Percentiles rank a stretch among this genome's conserved stretches.
Conservation (phyloP, 306 rosid genomes). For the Pyrus communis region DNA sequence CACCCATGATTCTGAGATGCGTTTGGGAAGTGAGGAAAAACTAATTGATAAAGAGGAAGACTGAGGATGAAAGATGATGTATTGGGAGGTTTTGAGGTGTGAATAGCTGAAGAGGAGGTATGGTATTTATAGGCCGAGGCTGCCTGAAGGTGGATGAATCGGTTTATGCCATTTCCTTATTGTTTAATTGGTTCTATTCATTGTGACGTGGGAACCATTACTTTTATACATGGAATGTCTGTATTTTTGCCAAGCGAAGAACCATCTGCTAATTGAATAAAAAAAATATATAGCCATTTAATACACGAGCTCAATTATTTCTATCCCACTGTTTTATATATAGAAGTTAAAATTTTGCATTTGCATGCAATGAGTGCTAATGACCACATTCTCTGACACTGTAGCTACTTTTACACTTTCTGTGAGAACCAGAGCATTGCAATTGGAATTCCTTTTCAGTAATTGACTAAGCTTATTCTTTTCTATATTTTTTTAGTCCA, state of each 20-base stretch:
- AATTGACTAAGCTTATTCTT: too few species aligned
- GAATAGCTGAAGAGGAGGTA: background rate
- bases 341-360: background rate
- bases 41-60: background rate
- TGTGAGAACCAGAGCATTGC: background rate
- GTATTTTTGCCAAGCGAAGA: background rate
- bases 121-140: background rate
- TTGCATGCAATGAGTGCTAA: background rate
- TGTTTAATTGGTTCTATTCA: background rate
- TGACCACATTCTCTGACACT: background rate
- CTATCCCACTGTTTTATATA: background rate
- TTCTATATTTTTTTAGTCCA: too few species aligned
- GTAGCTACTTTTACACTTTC: background rate
- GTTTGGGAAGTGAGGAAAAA: background rate
- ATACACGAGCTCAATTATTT: background rate
- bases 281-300: background rate
- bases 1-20: too few species aligned
- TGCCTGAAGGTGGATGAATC: background rate
- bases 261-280: background rate
- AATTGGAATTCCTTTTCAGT: too few species aligned
- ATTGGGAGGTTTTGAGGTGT: conserved; percentile 12
- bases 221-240: background rate
- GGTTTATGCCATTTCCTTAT: too few species aligned
- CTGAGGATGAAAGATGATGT: background rate
- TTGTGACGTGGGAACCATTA: background rate